Conservation (phyloP, 345 rosid species). For the Pistacia vera region DNA sequence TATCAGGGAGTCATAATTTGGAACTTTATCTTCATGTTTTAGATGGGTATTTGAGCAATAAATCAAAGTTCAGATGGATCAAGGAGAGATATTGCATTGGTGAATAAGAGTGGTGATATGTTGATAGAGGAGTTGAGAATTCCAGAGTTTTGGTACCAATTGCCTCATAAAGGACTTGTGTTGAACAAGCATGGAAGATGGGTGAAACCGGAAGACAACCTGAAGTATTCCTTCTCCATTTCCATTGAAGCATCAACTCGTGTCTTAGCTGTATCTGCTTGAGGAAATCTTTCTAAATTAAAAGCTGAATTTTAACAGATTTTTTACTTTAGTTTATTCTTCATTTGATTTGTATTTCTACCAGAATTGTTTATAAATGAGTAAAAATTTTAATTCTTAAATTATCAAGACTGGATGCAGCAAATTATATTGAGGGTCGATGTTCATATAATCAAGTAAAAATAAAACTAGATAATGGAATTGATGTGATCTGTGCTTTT, state of each 20-base stretch:
- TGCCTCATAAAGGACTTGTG: conserved; percentile 62
- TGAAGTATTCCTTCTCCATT: conserved; percentile 72
- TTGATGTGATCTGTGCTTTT: too few relatives aligned
- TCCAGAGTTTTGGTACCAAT: conserved; percentile 59
- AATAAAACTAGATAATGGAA: too few relatives aligned
- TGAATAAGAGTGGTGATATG: conserved; percentile 61
- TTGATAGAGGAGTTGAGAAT: conserved; percentile 54
- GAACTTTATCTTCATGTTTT: conserved; percentile 62
- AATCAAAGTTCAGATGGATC: conserved; percentile 50
- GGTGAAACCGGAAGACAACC: conserved; percentile 68
- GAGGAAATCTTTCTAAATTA: too few relatives aligned
- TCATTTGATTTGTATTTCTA: too few relatives aligned
- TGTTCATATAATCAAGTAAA: too few relatives aligned
- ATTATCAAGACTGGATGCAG: too few relatives aligned
- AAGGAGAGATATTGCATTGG: conserved; percentile 59
- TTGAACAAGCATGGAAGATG: conserved; percentile 65
- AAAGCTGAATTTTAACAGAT: too few relatives aligned
- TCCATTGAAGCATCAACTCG: not conserved
- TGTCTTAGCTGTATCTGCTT: not conserved
- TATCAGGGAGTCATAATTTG: conserved; percentile 48
- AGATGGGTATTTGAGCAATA: conserved; percentile 51
- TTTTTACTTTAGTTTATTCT: too few relatives aligned
- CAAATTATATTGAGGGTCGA: too few relatives aligned
- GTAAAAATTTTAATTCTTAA: too few relatives aligned
- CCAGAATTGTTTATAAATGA: too few relatives aligned